phyloP scores from a whole-genome alignment of 768 basidiomycete genomes.

The Dictyophora rubrovolvata region DNA sequence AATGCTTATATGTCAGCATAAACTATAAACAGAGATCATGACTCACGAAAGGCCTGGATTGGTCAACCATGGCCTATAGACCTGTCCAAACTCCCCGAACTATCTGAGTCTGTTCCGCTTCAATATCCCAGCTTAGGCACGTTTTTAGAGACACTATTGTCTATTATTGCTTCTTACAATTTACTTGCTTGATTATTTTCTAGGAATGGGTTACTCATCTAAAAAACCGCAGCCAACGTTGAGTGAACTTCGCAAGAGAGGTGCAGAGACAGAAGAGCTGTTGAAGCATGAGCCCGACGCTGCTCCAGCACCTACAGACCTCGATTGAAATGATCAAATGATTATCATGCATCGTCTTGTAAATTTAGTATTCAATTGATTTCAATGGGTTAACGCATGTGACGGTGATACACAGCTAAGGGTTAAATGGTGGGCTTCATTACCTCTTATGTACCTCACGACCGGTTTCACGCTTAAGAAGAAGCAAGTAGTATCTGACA shows the following conservation, averaged over 20 bases:
- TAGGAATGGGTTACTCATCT: constrained; percentile 66
- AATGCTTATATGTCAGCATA: constrained; percentile 29
- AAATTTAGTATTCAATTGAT: too few relatives aligned
- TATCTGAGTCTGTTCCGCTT: constrained; percentile 43
- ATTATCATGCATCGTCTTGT: too few relatives aligned
- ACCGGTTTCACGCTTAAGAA: too few relatives aligned
- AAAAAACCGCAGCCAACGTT: constrained; percentile 36
- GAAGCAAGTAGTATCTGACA: too few relatives aligned
- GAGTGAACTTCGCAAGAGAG: constrained; percentile 53
- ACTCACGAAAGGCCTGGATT: constrained; percentile 61
- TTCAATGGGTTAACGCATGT: too few relatives aligned
- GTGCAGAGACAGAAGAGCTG: constrained; percentile 49
- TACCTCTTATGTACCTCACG: too few relatives aligned
- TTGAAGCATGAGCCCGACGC: constrained; percentile 57
- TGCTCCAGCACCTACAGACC: constrained; percentile 43
- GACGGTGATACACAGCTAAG: too few relatives aligned
- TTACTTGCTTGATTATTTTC: background rate
- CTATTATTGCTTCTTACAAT: constrained; percentile 8
- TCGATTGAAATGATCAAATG: too few relatives aligned
- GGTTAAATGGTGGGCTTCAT: too few relatives aligned
- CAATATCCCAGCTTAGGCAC: constrained; percentile 60
- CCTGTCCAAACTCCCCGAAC: constrained; percentile 43
- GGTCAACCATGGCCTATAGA: constrained; percentile 63
- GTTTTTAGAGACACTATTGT: constrained; percentile 17
- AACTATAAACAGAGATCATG: constrained; percentile 46